These are phyloP conservation scores for Hypoxylon subgilvum DNA, from an alignment of 495 filamentous ascomycete species.

Conservation along the genomic window DNA sequence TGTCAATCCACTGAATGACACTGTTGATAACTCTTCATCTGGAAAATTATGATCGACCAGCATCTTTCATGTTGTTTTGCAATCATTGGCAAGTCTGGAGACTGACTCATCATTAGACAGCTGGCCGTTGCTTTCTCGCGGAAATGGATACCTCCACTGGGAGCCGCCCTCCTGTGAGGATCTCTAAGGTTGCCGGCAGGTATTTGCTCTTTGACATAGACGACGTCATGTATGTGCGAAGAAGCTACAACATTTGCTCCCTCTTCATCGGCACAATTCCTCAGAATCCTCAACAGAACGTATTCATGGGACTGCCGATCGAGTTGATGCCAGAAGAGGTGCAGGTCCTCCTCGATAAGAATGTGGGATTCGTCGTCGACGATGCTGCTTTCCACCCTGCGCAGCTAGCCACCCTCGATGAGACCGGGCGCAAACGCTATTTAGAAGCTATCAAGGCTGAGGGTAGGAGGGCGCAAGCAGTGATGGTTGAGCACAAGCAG, in stretches of 20 bases:
- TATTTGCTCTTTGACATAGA: constrained; percentile 91
- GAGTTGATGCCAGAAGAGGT: constrained; percentile 93
- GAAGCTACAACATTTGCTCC: constrained; percentile 82
- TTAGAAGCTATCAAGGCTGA: constrained; percentile 48
- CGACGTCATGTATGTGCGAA: constrained; percentile 78
- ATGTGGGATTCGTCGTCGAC: constrained; percentile 78
- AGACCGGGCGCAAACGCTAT: constrained; percentile 58
- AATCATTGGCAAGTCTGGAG: constrained; percentile 1
- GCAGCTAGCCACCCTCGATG: constrained; percentile 63
- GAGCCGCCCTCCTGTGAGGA: constrained; percentile 62
- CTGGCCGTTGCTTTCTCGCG: neutral
- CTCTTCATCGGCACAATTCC: constrained; percentile 86
- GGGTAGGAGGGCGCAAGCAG: constrained; percentile 48
- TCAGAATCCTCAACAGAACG: constrained; percentile 91
- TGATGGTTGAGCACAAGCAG: constrained; percentile 35
- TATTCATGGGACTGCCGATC: constrained; percentile 86
- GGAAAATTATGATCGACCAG: constrained; percentile 45
- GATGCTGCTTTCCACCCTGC: constrained; percentile 70
- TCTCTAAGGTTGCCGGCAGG: constrained; percentile 78
- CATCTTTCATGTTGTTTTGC: neutral
- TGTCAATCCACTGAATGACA: constrained; percentile 85
- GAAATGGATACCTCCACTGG: constrained; percentile 35
- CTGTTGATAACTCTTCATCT: constrained; percentile 49
- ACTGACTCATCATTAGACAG: constrained; percentile 33
- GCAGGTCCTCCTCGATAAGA: constrained; percentile 78